phyloP scores from a whole-genome alignment of 805 yeast species.

The Zygosaccharomyces pseudorouxii region DNA sequence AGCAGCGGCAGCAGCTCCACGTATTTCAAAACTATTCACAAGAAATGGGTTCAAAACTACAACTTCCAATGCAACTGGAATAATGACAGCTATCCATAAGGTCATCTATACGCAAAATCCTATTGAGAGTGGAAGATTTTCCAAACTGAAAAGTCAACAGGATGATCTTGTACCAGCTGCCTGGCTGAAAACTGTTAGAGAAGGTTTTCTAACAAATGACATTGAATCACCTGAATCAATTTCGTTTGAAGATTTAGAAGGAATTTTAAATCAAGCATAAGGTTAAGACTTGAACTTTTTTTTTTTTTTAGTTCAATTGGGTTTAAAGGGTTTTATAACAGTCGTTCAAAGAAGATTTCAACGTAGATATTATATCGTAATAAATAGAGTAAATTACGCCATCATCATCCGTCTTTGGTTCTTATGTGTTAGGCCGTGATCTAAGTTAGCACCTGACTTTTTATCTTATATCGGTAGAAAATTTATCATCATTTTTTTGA shows the following conservation, averaged over 20 bases:
- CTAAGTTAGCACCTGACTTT: not conserved
- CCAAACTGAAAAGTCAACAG: not conserved
- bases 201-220: slow-evolving; percentile 74
- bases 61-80: slow-evolving; percentile 62
- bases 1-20: slow-evolving; percentile 80
- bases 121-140: slow-evolving; percentile 14
- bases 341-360: not conserved
- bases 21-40: slow-evolving; percentile 54
- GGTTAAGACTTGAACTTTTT: slow-evolving; percentile 5
- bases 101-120: slow-evolving; percentile 30
- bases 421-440: not conserved
- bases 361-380: not conserved
- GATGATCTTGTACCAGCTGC: slow-evolving; percentile 5
- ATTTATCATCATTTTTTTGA: not conserved
- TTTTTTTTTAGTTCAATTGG: slow-evolving; percentile 4
- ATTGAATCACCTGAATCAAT: slow-evolving; percentile 76
- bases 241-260: slow-evolving; percentile 63
- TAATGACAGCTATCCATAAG: slow-evolving; percentile 63
- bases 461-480: not conserved
- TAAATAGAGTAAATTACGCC: not conserved
- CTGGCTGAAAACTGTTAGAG: slow-evolving; percentile 70
- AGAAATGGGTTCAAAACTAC: slow-evolving; percentile 18
- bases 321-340: not conserved
- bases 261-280: slow-evolving; percentile 37
- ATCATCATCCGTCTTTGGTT: not conserved